A percentile compares a stretch with the other conserved stretches of the same genome.
Evolutionary conservation across 345 rosid species (phyloP).

Genomic region (Carallia brachiata): DNA sequence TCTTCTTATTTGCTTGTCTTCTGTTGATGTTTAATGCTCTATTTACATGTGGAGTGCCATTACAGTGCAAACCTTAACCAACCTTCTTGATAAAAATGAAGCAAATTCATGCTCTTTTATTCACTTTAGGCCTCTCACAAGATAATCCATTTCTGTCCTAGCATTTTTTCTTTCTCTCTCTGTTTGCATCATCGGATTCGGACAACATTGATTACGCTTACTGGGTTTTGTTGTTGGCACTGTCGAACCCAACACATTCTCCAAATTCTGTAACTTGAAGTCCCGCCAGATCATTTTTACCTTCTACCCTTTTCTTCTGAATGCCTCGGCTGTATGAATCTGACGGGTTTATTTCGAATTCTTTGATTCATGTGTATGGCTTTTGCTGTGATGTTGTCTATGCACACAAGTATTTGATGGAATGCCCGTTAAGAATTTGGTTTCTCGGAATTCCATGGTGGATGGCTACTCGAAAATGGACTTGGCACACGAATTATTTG

Average conservation of each 20-base stretch:
- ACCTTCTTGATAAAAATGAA: slow-evolving; percentile 41
- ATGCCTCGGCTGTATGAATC: slow-evolving; percentile 41
- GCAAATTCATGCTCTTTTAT: slow-evolving; percentile 52
- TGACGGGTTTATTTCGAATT: slow-evolving; percentile 59
- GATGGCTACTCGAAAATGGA: slow-evolving; percentile 62
- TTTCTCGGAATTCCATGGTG: slow-evolving; percentile 74
- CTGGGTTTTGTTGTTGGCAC: slow-evolving; percentile 40
- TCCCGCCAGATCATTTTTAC: slow-evolving; percentile 53
- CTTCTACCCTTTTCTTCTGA: slow-evolving; percentile 62
- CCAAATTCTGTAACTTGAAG: slow-evolving; percentile 48
- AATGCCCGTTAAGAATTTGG: slow-evolving; percentile 52
- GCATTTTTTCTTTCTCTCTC: slow-evolving; percentile 56
- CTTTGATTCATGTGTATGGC: slow-evolving; percentile 61
- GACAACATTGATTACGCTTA: slow-evolving; percentile 46
- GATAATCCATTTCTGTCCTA: slow-evolving; percentile 41
- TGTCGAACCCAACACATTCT: slow-evolving; percentile 42
- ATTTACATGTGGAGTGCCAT: background rate
- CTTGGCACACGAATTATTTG: slow-evolving; percentile 52
- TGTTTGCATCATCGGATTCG: slow-evolving; percentile 42
- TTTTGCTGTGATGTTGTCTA: slow-evolving; percentile 41
- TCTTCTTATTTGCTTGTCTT: too few species aligned
- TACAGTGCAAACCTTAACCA: too few species aligned
- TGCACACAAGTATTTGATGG: slow-evolving; percentile 67
- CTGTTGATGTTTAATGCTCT: too few species aligned
- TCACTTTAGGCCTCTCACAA: slow-evolving; percentile 49